Evolutionary conservation across 805 yeast genomes (phyloP).

Genomic region (Saccharomycopsis javanensis): DNA sequence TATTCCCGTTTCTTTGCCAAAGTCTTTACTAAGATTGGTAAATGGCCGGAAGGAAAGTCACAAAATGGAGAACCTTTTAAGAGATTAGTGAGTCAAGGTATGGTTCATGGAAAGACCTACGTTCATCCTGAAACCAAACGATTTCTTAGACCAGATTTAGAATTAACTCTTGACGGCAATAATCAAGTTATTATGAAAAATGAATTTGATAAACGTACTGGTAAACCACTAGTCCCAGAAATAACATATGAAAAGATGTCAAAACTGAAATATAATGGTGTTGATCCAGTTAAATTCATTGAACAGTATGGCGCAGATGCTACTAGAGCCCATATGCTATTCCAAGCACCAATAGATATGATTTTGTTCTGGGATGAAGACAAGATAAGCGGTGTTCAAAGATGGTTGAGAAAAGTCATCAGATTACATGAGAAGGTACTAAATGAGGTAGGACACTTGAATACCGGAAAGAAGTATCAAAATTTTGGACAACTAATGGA

Average conservation of each 20-base stretch:
- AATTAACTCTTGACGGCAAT: slow-evolving; percentile 33
- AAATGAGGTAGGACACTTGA: not conserved
- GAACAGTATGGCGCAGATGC: slow-evolving; percentile 82
- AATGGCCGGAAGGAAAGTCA: slow-evolving; percentile 52
- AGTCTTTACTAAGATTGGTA: slow-evolving; percentile 55
- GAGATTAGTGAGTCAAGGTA: slow-evolving; percentile 83
- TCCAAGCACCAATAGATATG: slow-evolving; percentile 84
- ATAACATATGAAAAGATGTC: slow-evolving; percentile 88
- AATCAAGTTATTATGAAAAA: slow-evolving; percentile 12
- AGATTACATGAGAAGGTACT: not conserved
- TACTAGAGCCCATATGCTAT: slow-evolving; percentile 83
- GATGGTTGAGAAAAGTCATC: slow-evolving; percentile 50
- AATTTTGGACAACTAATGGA: not conserved
- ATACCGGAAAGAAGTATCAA: not conserved
- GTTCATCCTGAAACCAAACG: slow-evolving; percentile 62
- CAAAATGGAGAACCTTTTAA: slow-evolving; percentile 67
- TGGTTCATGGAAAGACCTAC: slow-evolving; percentile 92
- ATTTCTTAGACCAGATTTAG: slow-evolving; percentile 72
- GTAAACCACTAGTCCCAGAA: slow-evolving; percentile 41
- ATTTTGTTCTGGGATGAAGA: slow-evolving; percentile 82
- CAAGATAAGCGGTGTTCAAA: slow-evolving; percentile 75
- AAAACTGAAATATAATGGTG: slow-evolving; percentile 90
- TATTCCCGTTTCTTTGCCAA: slow-evolving; percentile 83
- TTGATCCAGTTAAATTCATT: slow-evolving; percentile 76
- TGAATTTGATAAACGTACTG: slow-evolving; percentile 34